phyloP scores from a whole-genome alignment of 2,329 filamentous ascomycete species.

The Trichoderma semiorbis region DNA sequence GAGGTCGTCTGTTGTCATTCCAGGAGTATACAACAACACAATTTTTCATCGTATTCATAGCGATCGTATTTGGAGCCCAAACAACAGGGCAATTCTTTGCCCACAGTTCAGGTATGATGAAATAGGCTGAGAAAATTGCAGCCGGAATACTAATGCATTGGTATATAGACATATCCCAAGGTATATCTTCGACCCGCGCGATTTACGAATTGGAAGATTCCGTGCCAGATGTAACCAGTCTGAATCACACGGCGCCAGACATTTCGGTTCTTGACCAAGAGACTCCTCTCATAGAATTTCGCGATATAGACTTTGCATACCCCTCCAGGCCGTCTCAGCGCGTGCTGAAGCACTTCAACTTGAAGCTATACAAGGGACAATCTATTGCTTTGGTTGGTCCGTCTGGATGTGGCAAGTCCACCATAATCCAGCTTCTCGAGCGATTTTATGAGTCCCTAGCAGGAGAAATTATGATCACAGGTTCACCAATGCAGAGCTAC shows the following conservation, averaged over 20 bases:
- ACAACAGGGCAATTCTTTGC: conserved; percentile 21
- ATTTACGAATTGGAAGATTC: background rate
- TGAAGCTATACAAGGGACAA: conserved; percentile 36
- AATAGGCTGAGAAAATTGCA: background rate
- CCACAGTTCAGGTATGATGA: background rate
- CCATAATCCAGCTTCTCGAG: conserved; percentile 39
- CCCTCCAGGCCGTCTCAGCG: conserved; percentile 40
- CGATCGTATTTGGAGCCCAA: conserved; percentile 35
- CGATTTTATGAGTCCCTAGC: conserved; percentile 35
- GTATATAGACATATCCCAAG: background rate
- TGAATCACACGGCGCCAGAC: background rate
- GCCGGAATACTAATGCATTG: background rate
- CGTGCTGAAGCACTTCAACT: conserved; percentile 38
- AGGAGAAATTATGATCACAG: background rate
- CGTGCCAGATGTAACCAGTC: background rate
- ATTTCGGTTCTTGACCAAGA: background rate
- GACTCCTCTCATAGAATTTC: background rate
- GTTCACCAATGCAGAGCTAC: background rate
- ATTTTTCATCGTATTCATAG: conserved; percentile 42
- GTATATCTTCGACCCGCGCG: background rate
- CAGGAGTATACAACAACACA: conserved; percentile 37
- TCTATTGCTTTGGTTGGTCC: conserved; percentile 48
- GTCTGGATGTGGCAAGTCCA: conserved; percentile 41
- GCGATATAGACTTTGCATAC: conserved; percentile 37
- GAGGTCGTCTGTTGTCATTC: background rate